Conservation (phyloP, 768 basidiomycete genomes). For the Mycena crocata region DNA sequence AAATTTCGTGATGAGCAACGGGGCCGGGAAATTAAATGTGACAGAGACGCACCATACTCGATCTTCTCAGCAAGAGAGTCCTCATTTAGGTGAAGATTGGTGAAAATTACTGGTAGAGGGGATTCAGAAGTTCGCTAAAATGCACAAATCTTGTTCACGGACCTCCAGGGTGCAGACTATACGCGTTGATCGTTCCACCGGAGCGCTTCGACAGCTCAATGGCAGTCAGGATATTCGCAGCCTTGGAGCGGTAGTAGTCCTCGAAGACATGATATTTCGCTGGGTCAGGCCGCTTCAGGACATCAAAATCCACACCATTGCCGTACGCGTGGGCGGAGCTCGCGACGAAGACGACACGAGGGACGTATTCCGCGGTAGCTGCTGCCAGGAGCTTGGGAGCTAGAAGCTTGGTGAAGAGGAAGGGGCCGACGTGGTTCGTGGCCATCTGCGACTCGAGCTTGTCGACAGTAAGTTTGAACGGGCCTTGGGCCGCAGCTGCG, state of each 20-base stretch:
- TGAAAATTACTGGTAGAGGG: background rate
- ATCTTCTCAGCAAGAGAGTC: background rate
- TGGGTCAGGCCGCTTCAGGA: background rate
- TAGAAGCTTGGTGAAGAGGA: background rate
- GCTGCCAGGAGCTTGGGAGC: background rate
- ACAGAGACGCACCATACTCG: background rate
- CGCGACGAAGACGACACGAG: background rate
- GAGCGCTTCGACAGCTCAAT: background rate
- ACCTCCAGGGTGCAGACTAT: background rate
- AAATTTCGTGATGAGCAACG: background rate
- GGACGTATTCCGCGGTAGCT: background rate
- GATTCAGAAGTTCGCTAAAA: background rate
- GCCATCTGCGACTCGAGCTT: background rate
- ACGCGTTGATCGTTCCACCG: background rate
- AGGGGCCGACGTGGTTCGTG: background rate
- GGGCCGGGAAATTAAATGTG: background rate
- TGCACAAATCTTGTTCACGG: background rate
- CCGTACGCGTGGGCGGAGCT: background rate
- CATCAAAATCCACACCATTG: background rate
- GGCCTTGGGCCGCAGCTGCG: background rate
- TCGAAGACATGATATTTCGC: background rate
- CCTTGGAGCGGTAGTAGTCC: background rate
- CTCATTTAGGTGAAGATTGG: background rate
- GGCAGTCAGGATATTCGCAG: background rate
- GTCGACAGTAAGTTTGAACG: background rate